A percentile compares a stretch with the other conserved stretches of the same genome.
Conservation (phyloP, 345 rosid species). For the Gossypium longicalyx region DNA sequence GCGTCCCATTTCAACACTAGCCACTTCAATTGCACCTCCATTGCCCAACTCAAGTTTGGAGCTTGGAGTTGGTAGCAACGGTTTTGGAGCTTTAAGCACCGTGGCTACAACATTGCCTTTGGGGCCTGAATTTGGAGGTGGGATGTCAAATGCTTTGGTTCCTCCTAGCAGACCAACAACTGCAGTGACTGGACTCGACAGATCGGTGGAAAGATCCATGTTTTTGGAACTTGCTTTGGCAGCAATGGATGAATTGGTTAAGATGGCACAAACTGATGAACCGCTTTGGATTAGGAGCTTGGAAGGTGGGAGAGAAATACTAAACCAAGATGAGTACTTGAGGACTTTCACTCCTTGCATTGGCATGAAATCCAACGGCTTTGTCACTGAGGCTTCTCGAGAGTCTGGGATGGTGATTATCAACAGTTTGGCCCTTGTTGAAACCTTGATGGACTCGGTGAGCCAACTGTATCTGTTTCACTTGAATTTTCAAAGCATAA, state of each 20-base stretch:
- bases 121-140: constrained; percentile 51
- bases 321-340: constrained; percentile 70
- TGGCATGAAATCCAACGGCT: constrained; percentile 65
- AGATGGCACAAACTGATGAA: constrained; percentile 70
- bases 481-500: background rate
- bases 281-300: constrained; percentile 69
- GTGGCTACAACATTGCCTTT: constrained; percentile 43
- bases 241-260: constrained; percentile 86
- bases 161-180: constrained; percentile 34
- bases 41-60: constrained; percentile 73
- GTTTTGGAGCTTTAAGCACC: constrained; percentile 40
- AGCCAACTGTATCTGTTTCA: constrained; percentile 24
- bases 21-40: constrained; percentile 34
- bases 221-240: constrained; percentile 71
- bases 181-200: constrained; percentile 38
- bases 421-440: constrained; percentile 84
- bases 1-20: constrained; percentile 54
- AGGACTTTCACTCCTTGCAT: constrained; percentile 55
- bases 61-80: constrained; percentile 72
- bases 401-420: constrained; percentile 80
- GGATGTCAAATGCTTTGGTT: constrained; percentile 36
- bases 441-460: constrained; percentile 91
- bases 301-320: constrained; percentile 55
- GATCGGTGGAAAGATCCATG: constrained; percentile 65
- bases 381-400: constrained; percentile 78